Evolutionary conservation across 2,329 filamentous ascomycete genomes (phyloP).

Genomic region (Talaromyces marneffei): DNA sequence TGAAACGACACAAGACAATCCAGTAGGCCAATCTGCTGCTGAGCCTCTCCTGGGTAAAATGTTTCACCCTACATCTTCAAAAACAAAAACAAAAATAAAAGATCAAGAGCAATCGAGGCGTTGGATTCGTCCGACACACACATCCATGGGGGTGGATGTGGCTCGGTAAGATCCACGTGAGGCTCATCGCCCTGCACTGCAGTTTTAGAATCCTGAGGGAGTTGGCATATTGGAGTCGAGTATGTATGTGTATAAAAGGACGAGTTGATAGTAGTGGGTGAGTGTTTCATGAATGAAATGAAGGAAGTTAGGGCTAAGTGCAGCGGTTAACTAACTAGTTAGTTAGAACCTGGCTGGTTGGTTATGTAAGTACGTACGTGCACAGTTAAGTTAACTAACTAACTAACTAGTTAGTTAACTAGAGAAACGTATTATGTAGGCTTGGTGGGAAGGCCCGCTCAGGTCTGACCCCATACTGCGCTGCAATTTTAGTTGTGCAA

Average conservation of each 20-base stretch:
- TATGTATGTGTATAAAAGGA: background rate
- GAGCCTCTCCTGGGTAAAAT: background rate
- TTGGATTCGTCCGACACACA: background rate
- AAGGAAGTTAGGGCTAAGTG: background rate
- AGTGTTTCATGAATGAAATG: background rate
- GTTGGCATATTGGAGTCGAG: background rate
- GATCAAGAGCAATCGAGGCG: background rate
- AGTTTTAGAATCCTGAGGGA: background rate
- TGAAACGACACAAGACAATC: background rate
- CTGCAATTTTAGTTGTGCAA: background rate
- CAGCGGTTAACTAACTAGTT: background rate
- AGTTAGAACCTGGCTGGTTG: too few relatives aligned
- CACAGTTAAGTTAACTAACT: too few relatives aligned
- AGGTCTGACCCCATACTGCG: too few relatives aligned
- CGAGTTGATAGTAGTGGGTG: background rate
- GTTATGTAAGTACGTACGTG: too few relatives aligned
- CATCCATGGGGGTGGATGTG: background rate
- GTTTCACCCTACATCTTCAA: background rate
- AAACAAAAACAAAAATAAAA: too few relatives aligned
- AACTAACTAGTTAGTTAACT: too few relatives aligned
- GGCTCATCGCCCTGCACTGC: background rate
- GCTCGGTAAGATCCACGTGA: background rate
- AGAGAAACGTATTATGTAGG: background rate
- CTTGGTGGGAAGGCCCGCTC: too few relatives aligned
- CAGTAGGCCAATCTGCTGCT: background rate